Evolutionary conservation across 2,329 filamentous ascomycete genomes (phyloP), one percentile per base, ranked within the genome.

Genomic region (Epichloe amarillans): DNA sequence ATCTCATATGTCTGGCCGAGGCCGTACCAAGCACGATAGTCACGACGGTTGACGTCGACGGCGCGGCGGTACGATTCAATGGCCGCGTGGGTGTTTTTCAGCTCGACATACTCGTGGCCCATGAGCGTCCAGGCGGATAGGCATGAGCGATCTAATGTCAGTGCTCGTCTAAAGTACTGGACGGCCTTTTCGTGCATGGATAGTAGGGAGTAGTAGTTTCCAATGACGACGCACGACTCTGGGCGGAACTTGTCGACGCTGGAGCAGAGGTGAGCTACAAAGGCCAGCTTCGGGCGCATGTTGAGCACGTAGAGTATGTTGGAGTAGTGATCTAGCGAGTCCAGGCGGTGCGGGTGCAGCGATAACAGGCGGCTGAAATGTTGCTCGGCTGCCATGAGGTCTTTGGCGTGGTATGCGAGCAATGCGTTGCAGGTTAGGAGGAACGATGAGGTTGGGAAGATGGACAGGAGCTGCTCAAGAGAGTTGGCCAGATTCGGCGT

Each of bases 21-120:
- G 36, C 93, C 93, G 63, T 98, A 97, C 93, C 93, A 98, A 4
- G 93, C 93, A 52, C 93, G 85, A 65, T 97, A 97, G 65, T 98
- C 93, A 59, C 93, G 88, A 36, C 91, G 82, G 62, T 98, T 97
- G 58, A 93, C 88, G 61, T 98, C 93, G 1, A 98, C 91, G 1
- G 93, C 93, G 41, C 93, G 84, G 2, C 93, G 82, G 63, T 98
- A 98, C 1, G 88, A 95, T 66, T 98, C 93, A 54, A 98, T 97
- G 8, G 93, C 93, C 0, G 93, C 91, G 61, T 98, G 93, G 0
- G 91, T 97, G 64, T 98, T 98, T 63, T 97, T 98, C 68, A 98
- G 82, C 67, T 98, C 93, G 50, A 97, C 89, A 60, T 96, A 98
- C 66, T 98, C 93, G 66, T 98, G 93, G 1, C 93, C 93, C 91